A percentile compares a stretch with the other conserved stretches of the same genome.
Evolutionary conservation across 768 basidiomycete species (phyloP).

Genomic region (Kwoniella sp.): DNA sequence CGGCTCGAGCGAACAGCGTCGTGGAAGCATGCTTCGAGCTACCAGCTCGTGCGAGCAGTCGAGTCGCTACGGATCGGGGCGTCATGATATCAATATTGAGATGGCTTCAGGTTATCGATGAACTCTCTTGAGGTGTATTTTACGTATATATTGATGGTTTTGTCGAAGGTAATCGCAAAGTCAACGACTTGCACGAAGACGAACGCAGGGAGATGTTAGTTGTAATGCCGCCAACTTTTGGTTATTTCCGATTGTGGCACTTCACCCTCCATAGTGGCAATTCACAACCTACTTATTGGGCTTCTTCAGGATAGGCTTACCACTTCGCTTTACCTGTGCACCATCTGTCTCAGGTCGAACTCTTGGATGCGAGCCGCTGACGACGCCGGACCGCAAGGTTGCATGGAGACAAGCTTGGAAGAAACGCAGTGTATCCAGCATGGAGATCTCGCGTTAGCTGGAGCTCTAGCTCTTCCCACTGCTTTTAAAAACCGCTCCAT

Average conservation of each 20-base stretch:
- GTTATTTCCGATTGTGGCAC: conserved; percentile 11
- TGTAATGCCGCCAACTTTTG: conserved; percentile 29
- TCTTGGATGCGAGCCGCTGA: too few species aligned
- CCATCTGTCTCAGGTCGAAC: too few species aligned
- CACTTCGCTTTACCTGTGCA: not conserved
- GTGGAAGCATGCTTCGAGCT: not conserved
- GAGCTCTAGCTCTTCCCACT: too few species aligned
- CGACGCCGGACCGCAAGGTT: too few species aligned
- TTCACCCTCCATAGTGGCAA: not conserved
- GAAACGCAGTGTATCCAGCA: too few species aligned
- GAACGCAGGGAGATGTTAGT: not conserved
- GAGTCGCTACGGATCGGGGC: conserved; percentile 1
- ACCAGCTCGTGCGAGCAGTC: conserved; percentile 13
- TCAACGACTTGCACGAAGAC: conserved; percentile 4
- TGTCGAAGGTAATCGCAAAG: not conserved
- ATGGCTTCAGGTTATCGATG: too few species aligned
- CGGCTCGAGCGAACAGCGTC: conserved; percentile 12
- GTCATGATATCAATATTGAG: conserved; percentile 3
- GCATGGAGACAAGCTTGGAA: too few species aligned
- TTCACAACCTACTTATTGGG: not conserved
- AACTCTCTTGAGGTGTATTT: not conserved
- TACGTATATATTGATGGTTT: not conserved
- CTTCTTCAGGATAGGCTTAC: not conserved
- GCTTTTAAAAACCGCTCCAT: too few species aligned
- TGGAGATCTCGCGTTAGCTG: too few species aligned